These are phyloP conservation scores for Phytophthora parvispora DNA, from an alignment of 352 stramenopile species.

Conservation along the genomic window DNA sequence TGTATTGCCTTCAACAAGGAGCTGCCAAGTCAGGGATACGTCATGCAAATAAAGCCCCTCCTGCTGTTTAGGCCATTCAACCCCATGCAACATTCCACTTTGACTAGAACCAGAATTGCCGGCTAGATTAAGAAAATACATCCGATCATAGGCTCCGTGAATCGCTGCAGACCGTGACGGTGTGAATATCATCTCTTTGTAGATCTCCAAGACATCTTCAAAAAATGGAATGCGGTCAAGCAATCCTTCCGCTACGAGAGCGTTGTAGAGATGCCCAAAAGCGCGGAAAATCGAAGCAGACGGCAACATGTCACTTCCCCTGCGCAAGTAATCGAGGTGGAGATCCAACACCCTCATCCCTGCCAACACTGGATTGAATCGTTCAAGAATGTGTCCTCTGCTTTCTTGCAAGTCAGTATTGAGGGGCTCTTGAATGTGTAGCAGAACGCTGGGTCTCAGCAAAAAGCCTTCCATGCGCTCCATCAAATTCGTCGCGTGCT, in stretches of 20 bases:
- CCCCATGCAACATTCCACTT: not conserved
- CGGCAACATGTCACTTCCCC: not conserved
- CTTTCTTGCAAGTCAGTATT: not conserved
- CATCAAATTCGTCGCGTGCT: not conserved
- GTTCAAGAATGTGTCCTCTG: not conserved
- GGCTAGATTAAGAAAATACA: not conserved
- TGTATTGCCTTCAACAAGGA: not conserved
- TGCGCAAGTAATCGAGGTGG: not conserved
- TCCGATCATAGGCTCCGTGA: not conserved
- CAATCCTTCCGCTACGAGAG: not conserved
- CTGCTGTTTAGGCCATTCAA: not conserved
- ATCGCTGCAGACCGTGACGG: not conserved
- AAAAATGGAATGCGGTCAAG: not conserved
- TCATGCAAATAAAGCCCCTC: not conserved
- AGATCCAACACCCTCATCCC: not conserved
- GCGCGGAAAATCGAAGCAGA: not conserved
- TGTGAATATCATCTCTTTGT: not conserved
- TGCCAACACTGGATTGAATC: not conserved
- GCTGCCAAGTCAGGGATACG: not conserved
- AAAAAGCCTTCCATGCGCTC: not conserved
- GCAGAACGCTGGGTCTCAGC: not conserved
- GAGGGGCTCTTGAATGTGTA: not conserved
- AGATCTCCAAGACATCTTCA: not conserved
- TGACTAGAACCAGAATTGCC: not conserved
- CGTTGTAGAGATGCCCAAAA: not conserved